These are phyloP conservation scores for Cryptococcus depauperatus DNA, from an alignment of 1,284 basidiomycete genomes.

Conservation along the genomic window DNA sequence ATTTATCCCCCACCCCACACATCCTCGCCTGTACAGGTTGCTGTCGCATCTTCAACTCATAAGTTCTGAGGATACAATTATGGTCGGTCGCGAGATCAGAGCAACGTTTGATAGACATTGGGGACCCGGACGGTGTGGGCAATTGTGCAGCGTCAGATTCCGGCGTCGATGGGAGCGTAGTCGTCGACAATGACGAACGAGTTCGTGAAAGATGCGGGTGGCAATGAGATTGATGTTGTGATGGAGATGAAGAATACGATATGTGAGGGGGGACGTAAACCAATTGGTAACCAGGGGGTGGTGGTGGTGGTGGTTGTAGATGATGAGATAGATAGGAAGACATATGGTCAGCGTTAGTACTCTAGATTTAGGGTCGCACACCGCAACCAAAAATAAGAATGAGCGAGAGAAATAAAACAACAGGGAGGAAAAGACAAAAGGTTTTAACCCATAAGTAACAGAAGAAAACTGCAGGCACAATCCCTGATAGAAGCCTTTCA, in stretches of 20 bases:
- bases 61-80: slow-evolving; percentile 54
- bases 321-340: not conserved
- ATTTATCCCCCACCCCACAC: slow-evolving; percentile 84
- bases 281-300: slow-evolving; percentile 16
- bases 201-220: slow-evolving; percentile 1
- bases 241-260: not conserved
- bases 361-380: not conserved
- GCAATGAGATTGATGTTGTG: not conserved
- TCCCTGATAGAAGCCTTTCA: too few relatives aligned
- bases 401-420: not conserved
- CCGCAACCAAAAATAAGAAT: not conserved
- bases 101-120: not conserved
- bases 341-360: not conserved
- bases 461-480: too few relatives aligned
- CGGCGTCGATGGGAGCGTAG: slow-evolving; percentile 2
- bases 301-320: slow-evolving; percentile 7
- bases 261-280: slow-evolving; percentile 14
- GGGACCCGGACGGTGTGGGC: not conserved
- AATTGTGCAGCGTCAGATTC: not conserved
- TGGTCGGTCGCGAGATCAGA: slow-evolving; percentile 14
- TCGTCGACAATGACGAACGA: not conserved
- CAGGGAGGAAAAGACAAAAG: not conserved
- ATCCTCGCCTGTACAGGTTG: slow-evolving; percentile 80
- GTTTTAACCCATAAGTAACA: too few relatives aligned
- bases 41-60: slow-evolving; percentile 73